Percentiles rank a stretch among this genome's conserved stretches.
Conservation (phyloP, 1,139 yeast species). For the Nakaseomyces glabratus region DNA sequence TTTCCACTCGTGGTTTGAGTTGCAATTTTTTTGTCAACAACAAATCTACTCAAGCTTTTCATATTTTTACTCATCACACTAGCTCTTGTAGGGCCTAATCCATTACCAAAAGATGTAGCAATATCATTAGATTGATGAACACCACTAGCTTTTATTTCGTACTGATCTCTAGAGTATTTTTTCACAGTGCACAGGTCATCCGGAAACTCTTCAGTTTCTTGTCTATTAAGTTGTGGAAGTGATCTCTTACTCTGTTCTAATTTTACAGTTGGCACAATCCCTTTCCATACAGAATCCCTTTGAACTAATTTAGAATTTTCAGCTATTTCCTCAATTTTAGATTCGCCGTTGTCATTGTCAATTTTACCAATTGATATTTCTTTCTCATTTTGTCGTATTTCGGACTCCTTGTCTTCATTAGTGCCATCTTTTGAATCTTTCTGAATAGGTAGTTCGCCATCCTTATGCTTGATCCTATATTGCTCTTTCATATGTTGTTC, state of each 20-base stretch:
- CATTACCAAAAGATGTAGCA: slow-evolving; percentile 30
- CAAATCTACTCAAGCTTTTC: slow-evolving; percentile 26
- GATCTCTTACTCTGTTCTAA: slow-evolving; percentile 7
- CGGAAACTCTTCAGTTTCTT: slow-evolving; percentile 30
- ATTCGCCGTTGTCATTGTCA: not conserved
- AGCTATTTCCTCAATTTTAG: not conserved
- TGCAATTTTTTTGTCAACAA: slow-evolving; percentile 28
- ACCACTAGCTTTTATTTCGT: slow-evolving; percentile 32
- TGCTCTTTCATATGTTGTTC: slow-evolving; percentile 7
- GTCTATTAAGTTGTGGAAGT: slow-evolving; percentile 19
- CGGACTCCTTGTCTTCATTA: not conserved
- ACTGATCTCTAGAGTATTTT: slow-evolving; percentile 22
- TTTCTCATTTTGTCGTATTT: slow-evolving; percentile 1
- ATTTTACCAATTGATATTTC: no score
- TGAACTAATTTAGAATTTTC: slow-evolving; percentile 1
- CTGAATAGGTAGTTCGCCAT: slow-evolving; percentile 1
- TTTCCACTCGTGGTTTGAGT: no score
- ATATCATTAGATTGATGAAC: slow-evolving; percentile 30
- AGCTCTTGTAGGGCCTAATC: slow-evolving; percentile 30
- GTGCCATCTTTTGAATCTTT: not conserved
- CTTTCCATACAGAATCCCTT: not conserved
- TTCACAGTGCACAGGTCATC: slow-evolving; percentile 26
- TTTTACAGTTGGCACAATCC: slow-evolving; percentile 1
- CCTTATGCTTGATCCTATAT: slow-evolving; percentile 5
- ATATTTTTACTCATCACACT: slow-evolving; percentile 29